A percentile compares a stretch with the other conserved stretches of the same genome.
Evolutionary conservation across 768 basidiomycete genomes (phyloP).

Genomic region (Tricholoma sp.): DNA sequence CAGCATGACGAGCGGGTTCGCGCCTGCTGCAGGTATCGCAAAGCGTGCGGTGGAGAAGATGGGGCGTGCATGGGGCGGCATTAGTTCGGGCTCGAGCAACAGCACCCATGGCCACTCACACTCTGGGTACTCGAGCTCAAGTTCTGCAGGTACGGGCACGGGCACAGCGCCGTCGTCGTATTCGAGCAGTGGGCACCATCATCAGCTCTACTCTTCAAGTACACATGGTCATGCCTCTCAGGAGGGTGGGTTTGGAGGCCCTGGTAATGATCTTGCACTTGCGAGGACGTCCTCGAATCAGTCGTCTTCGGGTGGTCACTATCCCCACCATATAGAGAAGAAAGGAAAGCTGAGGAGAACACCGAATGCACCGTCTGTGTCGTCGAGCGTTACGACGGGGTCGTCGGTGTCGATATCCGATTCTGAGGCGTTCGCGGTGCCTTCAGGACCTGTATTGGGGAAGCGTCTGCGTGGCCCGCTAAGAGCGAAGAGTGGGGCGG

Average conservation of each 20-base stretch:
- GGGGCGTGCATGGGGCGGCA: constrained; percentile 56
- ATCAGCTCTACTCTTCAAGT: constrained; percentile 15
- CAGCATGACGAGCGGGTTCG: constrained; percentile 64
- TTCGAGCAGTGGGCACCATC: constrained; percentile 14
- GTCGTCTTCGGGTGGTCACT: constrained; percentile 7
- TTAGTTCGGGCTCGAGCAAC: constrained; percentile 34
- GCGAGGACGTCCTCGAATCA: constrained; percentile 13
- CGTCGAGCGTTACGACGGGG: constrained; percentile 39
- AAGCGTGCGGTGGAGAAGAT: constrained; percentile 76
- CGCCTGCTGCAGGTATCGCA: constrained; percentile 69
- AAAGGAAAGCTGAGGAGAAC: constrained; percentile 43
- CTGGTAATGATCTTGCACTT: constrained; percentile 10
- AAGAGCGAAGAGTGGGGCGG: constrained; percentile 34
- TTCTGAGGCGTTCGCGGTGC: constrained; percentile 35
- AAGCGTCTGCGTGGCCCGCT: constrained; percentile 51
- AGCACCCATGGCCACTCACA: constrained; percentile 15
- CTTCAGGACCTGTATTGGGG: constrained; percentile 49
- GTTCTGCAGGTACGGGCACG: constrained; percentile 20
- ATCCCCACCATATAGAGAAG: constrained; percentile 9
- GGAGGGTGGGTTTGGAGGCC: background rate
- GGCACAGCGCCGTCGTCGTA: constrained; percentile 29
- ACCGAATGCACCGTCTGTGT: constrained; percentile 53
- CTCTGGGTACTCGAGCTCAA: constrained; percentile 19
- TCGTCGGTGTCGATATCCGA: constrained; percentile 19
- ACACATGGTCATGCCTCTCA: background rate